These are phyloP conservation scores for Colletotrichum coccodes DNA, from an alignment of 2,329 filamentous ascomycete species.

Conservation along the genomic window DNA sequence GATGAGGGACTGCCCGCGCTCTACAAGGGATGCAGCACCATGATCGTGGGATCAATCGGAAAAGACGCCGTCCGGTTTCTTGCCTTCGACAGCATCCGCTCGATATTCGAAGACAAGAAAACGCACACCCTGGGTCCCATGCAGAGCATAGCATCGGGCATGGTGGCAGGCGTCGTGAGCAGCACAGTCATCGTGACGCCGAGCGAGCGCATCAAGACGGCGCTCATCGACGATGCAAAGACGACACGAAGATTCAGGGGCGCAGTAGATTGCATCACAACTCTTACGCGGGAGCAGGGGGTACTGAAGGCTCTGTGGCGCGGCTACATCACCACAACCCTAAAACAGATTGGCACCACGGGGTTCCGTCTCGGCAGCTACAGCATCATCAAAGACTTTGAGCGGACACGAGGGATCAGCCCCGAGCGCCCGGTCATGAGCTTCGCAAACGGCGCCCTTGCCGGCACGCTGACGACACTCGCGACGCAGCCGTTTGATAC, in stretches of 20 bases:
- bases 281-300: constrained; percentile 8
- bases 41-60: constrained; percentile 22
- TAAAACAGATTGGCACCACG: constrained; percentile 25
- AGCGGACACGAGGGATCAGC: not conserved
- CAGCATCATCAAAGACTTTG: constrained; percentile 26
- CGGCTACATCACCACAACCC: constrained; percentile 14
- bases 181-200: constrained; percentile 24
- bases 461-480: constrained; percentile 17
- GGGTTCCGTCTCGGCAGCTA: constrained; percentile 23
- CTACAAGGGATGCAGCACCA: constrained; percentile 27
- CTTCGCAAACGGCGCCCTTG: constrained; percentile 21
- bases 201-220: constrained; percentile 22
- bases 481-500: constrained; percentile 25
- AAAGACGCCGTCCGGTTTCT: constrained; percentile 25
- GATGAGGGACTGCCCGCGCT: constrained; percentile 9
- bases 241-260: constrained; percentile 8
- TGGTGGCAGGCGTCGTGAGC: constrained; percentile 9
- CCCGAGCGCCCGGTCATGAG: constrained; percentile 12
- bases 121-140: not conserved
- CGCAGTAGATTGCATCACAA: not conserved
- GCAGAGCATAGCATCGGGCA: constrained; percentile 17
- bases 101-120: constrained; percentile 1
- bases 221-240: constrained; percentile 24
- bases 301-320: constrained; percentile 7
- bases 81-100: constrained; percentile 25